Base-by-base conservation (phyloP, 495 filamentous ascomycete genomes). In the Barbatosphaeria neglecta region DNA sequence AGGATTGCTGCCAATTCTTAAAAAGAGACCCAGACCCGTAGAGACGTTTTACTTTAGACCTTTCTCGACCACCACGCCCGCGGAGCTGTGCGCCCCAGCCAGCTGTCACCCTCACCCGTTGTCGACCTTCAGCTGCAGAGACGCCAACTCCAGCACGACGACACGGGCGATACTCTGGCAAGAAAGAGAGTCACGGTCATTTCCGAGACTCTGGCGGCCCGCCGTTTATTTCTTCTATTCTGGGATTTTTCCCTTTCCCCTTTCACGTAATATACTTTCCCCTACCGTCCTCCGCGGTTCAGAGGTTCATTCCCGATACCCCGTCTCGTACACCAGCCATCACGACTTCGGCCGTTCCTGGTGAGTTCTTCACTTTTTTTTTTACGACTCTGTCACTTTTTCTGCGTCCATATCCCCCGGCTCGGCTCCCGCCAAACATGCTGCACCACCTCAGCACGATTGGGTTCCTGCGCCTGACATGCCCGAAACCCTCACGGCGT, bases 271-370 rank as follows among this genome's bases (percentile, higher is more conserved):
- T 43, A 45, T 42, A 48, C 37, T 46, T 50, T 42, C 27, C 43
- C 41, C 44, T 53, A 49, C 37, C 37, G 58, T 57, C 24, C 10
- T 41, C 24, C 47, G 43, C 22, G 58, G 53, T 16, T 45, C 68
- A 67, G 63, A 66, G 37, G 39, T 51, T 52, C 52, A 43, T 55
- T 53, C 50, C 54, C 58, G 60, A 65, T 66, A 67, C 62, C 66
- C 62, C 46, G 27, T 54, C 43, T 48, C n/a, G 60, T 65, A 11
- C 6, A 6, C 4, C 9, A 69, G 65, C 67, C 48, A 42, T 69
- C 54, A 60, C 60, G 52, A 44, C 47, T 50, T 41, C 41, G 28
- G 6, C 48, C 23, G 46, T 43, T 50, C 50, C 48, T 53, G 46
- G 62, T 65, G 44, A 62, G 61, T 63, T 31, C n/a, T n/a, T n/a